Conservation (phyloP, 768 basidiomycete species). For the Amanita pallidorosea region DNA sequence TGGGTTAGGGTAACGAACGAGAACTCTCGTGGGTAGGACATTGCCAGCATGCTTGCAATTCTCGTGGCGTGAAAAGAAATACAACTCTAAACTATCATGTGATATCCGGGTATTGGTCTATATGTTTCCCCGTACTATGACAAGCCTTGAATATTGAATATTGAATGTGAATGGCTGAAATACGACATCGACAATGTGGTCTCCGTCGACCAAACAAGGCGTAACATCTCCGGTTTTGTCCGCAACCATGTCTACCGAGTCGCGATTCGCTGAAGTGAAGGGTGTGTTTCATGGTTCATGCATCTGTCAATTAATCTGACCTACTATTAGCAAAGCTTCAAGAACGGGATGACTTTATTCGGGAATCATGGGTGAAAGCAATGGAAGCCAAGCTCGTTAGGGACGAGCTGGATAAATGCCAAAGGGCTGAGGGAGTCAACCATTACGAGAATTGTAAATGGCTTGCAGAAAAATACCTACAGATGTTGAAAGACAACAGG, state of each 20-base stretch:
- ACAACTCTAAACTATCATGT: neutral
- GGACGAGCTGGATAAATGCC: conserved; percentile 85
- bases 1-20: conserved; percentile 57
- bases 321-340: conserved; percentile 41
- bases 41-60: conserved; percentile 7
- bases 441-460: conserved; percentile 84
- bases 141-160: no score
- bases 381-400: conserved; percentile 89
- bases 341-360: conserved; percentile 65
- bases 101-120: neutral
- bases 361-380: conserved; percentile 89
- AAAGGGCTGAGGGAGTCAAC: conserved; percentile 84
- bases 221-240: conserved; percentile 8
- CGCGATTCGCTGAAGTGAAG: conserved; percentile 37
- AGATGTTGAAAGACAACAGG: conserved; percentile 70
- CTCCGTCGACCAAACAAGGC: conserved; percentile 5
- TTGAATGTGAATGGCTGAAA: no score
- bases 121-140: no score
- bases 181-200: no score
- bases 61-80: neutral
- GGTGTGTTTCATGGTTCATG: conserved; percentile 21
- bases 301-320: neutral
- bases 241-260: conserved; percentile 26
- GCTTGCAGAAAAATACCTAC: conserved; percentile 71
- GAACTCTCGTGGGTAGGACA: conserved; percentile 45